A percentile compares a stretch with the other conserved stretches of the same genome.
phyloP scores from a whole-genome alignment of 2,329 filamentous ascomycete species.

The Chaetomium olivaceum region DNA sequence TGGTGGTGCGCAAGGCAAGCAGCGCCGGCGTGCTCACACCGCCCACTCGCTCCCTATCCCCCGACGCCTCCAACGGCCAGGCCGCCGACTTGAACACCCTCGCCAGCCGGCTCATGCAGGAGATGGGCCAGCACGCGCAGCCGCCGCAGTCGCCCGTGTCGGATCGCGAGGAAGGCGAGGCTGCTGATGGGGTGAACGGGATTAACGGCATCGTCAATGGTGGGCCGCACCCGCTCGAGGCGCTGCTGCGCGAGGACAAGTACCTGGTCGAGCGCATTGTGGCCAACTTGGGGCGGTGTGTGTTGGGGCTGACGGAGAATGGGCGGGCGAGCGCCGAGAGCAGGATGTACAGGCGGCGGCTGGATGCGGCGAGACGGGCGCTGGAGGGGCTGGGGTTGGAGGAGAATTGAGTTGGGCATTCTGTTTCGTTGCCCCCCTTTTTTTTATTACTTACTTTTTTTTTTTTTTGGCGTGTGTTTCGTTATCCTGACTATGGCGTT shows the following conservation, averaged over 20 bases:
- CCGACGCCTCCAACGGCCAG: slow-evolving; percentile 38
- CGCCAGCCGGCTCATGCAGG: slow-evolving; percentile 51
- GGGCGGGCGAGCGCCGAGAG: slow-evolving; percentile 58
- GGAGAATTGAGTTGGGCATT: too few species aligned
- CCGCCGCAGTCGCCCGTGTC: not conserved
- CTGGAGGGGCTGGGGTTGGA: slow-evolving; percentile 70
- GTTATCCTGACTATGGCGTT: not conserved
- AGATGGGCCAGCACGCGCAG: slow-evolving; percentile 38
- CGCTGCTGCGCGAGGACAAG: slow-evolving; percentile 57
- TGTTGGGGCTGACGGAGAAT: slow-evolving; percentile 58
- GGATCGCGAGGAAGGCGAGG: too few species aligned
- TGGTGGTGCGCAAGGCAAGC: slow-evolving; percentile 36
- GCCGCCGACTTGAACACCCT: slow-evolving; percentile 50
- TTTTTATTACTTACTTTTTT: too few species aligned
- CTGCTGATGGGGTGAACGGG: slow-evolving; percentile 6
- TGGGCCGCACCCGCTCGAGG: slow-evolving; percentile 45
- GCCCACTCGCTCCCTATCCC: slow-evolving; percentile 43
- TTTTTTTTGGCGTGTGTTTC: not conserved
- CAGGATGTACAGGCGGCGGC: slow-evolving; percentile 65
- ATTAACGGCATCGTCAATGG: slow-evolving; percentile 17
- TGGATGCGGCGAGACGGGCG: slow-evolving; percentile 72
- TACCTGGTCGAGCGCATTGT: slow-evolving; percentile 61
- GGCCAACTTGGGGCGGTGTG: slow-evolving; percentile 60
- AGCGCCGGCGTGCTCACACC: slow-evolving; percentile 50
- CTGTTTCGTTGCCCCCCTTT: too few species aligned